Base-by-base conservation (phyloP, 495 filamentous ascomycete species). In the Penicillium macrosclerotiorum region DNA sequence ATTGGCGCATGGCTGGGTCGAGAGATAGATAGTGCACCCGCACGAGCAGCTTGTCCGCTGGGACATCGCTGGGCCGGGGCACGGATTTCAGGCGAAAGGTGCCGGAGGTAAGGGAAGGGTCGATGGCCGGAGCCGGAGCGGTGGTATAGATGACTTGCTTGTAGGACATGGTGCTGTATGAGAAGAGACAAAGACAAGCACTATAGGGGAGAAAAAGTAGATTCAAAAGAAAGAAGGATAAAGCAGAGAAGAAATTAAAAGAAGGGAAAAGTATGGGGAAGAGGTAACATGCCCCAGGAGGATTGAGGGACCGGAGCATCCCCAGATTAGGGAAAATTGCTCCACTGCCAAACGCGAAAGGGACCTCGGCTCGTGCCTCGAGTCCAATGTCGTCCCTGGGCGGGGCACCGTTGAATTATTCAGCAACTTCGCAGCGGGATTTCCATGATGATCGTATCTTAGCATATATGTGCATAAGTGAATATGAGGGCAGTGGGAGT, bases 1-100 rank as follows among this genome's bases (percentile, higher is more conserved):
- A 90, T 49, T 81, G 79, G 46, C 88, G 76, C 81, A 90, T 88
- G n/a, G 86, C 84, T 0, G 87, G 86, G 65, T 92, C 86, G 51
- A 88, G 79, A n/a, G 82, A 86, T 52, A 89, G 68, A 64, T 86
- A 88, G 36, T 85, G 72, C 1, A 67, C 67, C 52, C 87, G 80
- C 18, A 89, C 68, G 20, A 89, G 76, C 40, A 88, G 55, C 47
- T 87, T 72, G 54, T 82, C 77, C 57, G 79, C 65, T n/a, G 81
- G 72, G 12, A 71, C 61, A 62, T 66, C 44, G 22, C 61, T 55
- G 8, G 72, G 57, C 3, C 77, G 68, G 27, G 80, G 71, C 13
- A 70, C 63, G 29, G 63, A 69, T 34, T 67, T 64, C 14, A 83
- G 60, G n/a, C 60, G 68, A 60, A 85, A 85, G 39, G 80, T 82